Evolutionary conservation across 768 basidiomycete species (phyloP), one percentile per base, ranked within the genome.

Genomic region (Sistotremastrum suecicum): DNA sequence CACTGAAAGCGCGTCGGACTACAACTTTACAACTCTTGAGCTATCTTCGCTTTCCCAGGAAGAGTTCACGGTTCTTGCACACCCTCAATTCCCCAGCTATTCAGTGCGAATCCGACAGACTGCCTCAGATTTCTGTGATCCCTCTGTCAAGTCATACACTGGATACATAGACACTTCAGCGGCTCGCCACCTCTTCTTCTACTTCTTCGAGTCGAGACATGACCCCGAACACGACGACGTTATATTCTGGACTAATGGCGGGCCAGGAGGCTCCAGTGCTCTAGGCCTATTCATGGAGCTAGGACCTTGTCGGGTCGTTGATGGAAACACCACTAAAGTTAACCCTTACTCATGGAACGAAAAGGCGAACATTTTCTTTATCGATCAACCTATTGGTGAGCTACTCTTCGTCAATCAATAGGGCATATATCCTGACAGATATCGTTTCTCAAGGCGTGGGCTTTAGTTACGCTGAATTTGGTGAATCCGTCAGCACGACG

Each of bases 201-300:
- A 81, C 60, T 83, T 83, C 61, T 84, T 83, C 58, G 79, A 83
- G 60, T 78, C 75, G 50, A 63, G 83, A 49, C 66, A 66, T 41
- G 62, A 74, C 51, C 78, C 78, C 31, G 69, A 63, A 10, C 67
- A 63, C 52, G 75, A 76, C 67, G 58, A 78, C 51, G 71, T 79
- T 5, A 74, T 78, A 7, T 73, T 78, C 54, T 69, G 68, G 69
- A 70, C 67, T n/a, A 69, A 69, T 47, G 73, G 72, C 51, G 81
- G 80, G 4, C 47, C 49, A 8, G 75, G 74, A 33, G 68, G 68
- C 53, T 73, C 73, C 3, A 71, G 71, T 37, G 73, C 72, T 63
- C 63, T 80, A 1, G 83, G 81, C 3, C 65, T 85, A 8, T 69
- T 85, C 49, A 81, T 83, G 70, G 84, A 84, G 58, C 61, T 68